These are phyloP conservation scores for Penicillium concentricum DNA, from an alignment of 2,329 filamentous ascomycete species.

Conservation along the genomic window DNA sequence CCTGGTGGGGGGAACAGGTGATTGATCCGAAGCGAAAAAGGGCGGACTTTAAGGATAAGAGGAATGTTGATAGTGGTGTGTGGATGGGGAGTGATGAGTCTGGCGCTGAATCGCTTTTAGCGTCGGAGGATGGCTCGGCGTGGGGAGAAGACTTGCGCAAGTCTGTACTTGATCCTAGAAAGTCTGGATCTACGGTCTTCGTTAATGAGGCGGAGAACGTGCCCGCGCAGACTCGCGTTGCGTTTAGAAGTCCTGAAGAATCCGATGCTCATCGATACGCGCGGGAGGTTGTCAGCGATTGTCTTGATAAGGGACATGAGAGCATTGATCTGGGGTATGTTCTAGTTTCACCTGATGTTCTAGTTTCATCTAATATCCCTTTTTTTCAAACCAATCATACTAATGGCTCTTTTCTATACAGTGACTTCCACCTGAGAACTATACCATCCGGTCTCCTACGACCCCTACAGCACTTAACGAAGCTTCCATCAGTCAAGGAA, in stretches of 20 bases:
- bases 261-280: slow-evolving; percentile 39
- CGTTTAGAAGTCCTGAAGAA: slow-evolving; percentile 28
- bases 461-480: slow-evolving; percentile 42
- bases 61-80: slow-evolving; percentile 48
- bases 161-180: slow-evolving; percentile 21
- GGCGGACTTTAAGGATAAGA: slow-evolving; percentile 45
- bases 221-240: slow-evolving; percentile 4
- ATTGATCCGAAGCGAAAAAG: slow-evolving; percentile 39
- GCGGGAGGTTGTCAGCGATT: slow-evolving; percentile 39
- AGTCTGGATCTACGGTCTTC: not conserved
- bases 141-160: slow-evolving; percentile 42
- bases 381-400: not conserved
- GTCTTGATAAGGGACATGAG: slow-evolving; percentile 46
- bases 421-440: slow-evolving; percentile 30
- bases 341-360: not conserved
- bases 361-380: not conserved
- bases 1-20: slow-evolving; percentile 46
- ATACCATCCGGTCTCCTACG: slow-evolving; percentile 36
- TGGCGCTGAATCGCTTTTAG: slow-evolving; percentile 32
- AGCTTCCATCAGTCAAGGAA: slow-evolving; percentile 35
- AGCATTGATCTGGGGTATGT: slow-evolving; percentile 47
- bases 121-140: slow-evolving; percentile 35
- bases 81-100: slow-evolving; percentile 51
- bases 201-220: slow-evolving; percentile 1
- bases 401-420: slow-evolving; percentile 14